phyloP scores from a whole-genome alignment of 139 green algal species.

The Coelastrella sp. region DNA sequence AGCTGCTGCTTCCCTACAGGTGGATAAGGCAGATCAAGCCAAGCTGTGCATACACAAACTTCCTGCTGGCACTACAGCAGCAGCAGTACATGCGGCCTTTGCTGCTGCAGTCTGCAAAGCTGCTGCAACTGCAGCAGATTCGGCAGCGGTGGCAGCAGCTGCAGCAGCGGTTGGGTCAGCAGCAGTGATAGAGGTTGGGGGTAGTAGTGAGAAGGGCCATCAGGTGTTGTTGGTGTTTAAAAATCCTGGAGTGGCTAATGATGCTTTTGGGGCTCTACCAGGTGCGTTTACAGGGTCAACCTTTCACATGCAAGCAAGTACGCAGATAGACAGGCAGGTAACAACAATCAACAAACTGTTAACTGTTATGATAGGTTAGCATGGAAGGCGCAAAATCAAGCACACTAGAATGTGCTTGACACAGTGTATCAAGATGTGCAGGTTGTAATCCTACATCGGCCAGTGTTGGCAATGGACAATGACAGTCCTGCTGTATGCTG shows the following conservation, averaged over 20 bases:
- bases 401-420: no score
- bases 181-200: background rate
- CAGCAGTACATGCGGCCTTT: background rate
- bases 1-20: conserved; percentile 28
- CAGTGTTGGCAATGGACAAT: no score
- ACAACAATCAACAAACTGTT: no score
- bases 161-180: conserved; percentile 4
- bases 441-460: no score
- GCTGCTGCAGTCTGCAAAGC: conserved; percentile 2
- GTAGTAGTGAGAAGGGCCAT: background rate
- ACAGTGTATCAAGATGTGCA: no score
- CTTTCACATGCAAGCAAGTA: no score
- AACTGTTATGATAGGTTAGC: no score
- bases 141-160: background rate
- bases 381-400: no score
- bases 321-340: no score
- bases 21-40: conserved; percentile 52
- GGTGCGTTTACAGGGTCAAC: background rate
- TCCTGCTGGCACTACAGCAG: conserved; percentile 26
- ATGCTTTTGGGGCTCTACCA: conserved; percentile 47
- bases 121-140: background rate
- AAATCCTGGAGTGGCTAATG: conserved; percentile 40
- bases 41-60: conserved; percentile 67
- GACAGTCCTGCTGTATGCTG: no score
- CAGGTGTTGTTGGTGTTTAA: conserved; percentile 54